Evolutionary conservation across 1,284 basidiomycete species (phyloP), one percentile per base, ranked within the genome.

Genomic region (Microbotryum intermedium): DNA sequence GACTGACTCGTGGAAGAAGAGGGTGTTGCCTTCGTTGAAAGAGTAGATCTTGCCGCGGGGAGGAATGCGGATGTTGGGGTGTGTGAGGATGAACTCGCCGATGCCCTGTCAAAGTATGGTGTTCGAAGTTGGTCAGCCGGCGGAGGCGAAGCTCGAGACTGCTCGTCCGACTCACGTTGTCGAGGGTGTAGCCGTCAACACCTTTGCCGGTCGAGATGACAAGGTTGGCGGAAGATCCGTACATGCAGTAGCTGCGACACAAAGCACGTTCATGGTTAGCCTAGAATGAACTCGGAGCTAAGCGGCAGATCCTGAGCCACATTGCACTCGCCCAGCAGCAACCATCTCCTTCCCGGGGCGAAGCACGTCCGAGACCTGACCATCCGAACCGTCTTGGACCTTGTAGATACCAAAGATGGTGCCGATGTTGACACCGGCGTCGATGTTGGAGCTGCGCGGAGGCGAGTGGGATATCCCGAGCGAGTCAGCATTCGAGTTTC

Each of bases 361-460:
- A 60, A 99, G 81, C 25, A 97, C 95, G 74, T 98, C 93, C 64
- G 82, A 79, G 62, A 97, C 73, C 23, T 83, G 80, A 28, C 91
- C 92, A 65, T 80, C 78, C 44, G 89, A 90, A 58, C 82, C 91
- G 29, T 83, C 81, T 71, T 77, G 75, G 59, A 95, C 79, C 72
- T 85, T 84, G 80, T 98, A 99, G 71, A 99, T 87, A 61, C 95
- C 95, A 75, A 99, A 99, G 79, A 98, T 98, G 61, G 95, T 98
- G 49, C 95, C 95, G 73, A 98, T 95, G 78, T 99, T 99, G 67
- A 99, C 95, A 84, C 94, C 95, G 67, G 95, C 95, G 76, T 99
- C 95, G 77, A 99, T 99, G 79, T 99, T 99, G 78, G 88, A 92
- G 71, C 87, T 90, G 34, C 6, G 5, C 18, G 34, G 4, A 39